phyloP scores from a whole-genome alignment of 768 basidiomycete genomes.

The Boletus rubescentipes region DNA sequence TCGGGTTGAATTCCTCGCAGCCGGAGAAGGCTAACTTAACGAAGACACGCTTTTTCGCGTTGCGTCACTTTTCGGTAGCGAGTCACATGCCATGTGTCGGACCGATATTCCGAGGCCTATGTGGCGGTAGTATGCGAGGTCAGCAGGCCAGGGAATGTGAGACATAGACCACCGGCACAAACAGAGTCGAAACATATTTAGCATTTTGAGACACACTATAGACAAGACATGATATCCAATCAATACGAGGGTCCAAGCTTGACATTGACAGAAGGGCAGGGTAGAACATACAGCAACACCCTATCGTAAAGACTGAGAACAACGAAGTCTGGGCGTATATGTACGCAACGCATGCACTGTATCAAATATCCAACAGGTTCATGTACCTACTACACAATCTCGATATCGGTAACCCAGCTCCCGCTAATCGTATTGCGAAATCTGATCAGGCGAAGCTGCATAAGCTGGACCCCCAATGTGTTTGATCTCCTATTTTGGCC shows the following conservation, averaged over 20 bases:
- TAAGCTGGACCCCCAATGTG: constrained; percentile 6
- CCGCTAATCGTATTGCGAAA: background rate
- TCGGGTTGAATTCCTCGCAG: background rate
- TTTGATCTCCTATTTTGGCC: background rate
- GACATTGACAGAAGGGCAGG: too few relatives aligned
- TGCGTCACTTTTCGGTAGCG: background rate
- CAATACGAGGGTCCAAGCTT: too few relatives aligned
- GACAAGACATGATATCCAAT: background rate
- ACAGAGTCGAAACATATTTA: background rate
- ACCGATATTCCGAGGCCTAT: too few relatives aligned
- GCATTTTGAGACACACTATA: background rate
- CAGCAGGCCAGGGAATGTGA: background rate
- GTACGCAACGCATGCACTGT: too few relatives aligned
- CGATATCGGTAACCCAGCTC: constrained; percentile 12
- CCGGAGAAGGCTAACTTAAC: background rate
- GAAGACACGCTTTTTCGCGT: background rate
- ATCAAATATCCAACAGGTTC: too few relatives aligned
- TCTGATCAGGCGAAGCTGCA: constrained; percentile 9
- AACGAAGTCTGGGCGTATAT: too few relatives aligned
- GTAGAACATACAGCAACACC: too few relatives aligned
- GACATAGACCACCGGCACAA: background rate
- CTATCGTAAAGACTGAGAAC: too few relatives aligned
- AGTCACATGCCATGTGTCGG: constrained; percentile 9
- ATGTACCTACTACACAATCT: constrained; percentile 1
- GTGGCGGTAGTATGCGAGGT: too few relatives aligned